Base-by-base conservation (phyloP, 228 moss, liverwort and hornwort genomes). In the Sphagnum magellanicum region DNA sequence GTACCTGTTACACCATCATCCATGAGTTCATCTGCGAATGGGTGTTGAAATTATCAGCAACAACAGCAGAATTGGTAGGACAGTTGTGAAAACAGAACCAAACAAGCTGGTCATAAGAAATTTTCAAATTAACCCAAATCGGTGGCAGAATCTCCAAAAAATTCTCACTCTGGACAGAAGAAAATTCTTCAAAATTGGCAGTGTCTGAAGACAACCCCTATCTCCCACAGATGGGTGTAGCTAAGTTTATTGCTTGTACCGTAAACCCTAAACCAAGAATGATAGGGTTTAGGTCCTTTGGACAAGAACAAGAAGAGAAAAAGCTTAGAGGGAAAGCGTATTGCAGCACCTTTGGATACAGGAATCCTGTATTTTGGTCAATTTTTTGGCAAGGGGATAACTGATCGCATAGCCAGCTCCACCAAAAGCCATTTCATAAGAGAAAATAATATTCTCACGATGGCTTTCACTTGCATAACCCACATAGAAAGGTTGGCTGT, bases 381-480 rank as follows among this genome's bases (percentile, higher is more conserved):
- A 69, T 11, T 83, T 70, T 63, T 80, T 75, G 49, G 79, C 87
- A 8, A 81, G 73, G 5, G 87, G 83, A 68, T 79, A 79, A 51
- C 84, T 87, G 63, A 87, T 57, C 4, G 81, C 87, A 8, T 84
- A 81, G 6, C 87, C 87, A 8, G 81, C 87, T 48, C 87, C 87
- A 17, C 87, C 87, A 50, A 84, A 87, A 14, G 87, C 87, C 87
- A 87, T 87, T 50, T 81, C 79, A 0, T 83, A 83, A 11, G 82
- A 82, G 73, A 86, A 86, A 32, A 79, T 16, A 49, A 86, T 72
- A 61, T 86, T 86, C 64, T 86, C 83, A 6, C 79, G 60, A 60
- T 86, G 86, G 75, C 86, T 86, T 73, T 86, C 86, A 50, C 83
- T 83, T 66, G 79, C 76, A 68, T 80, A 79, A 8, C 86, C 86